Base-by-base conservation (phyloP, 2,329 filamentous ascomycete genomes). In the Paecilomyces fulvus region DNA sequence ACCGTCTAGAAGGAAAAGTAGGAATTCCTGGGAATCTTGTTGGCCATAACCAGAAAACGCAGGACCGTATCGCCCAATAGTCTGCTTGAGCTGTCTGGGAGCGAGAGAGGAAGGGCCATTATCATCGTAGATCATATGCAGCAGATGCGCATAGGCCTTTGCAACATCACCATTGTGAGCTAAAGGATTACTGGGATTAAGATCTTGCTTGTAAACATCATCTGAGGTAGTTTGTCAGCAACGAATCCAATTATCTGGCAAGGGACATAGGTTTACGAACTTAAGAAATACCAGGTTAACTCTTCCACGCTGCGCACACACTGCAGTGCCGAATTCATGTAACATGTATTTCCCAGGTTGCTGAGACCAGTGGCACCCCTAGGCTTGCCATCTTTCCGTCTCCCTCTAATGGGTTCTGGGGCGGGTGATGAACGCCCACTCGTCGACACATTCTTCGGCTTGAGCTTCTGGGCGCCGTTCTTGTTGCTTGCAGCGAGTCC, bases 251-350 rank as follows among this genome's bases (percentile, higher is more conserved):
- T 9, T 9, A 43, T 43, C 48, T 49, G 7, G 12, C 30, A 52
- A 9, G n/a, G 28, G 10, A 46, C 49, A 37, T 52, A 51, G 53
- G 43, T 50, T 37, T 48, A 66, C 62, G 52, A 58, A 73, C 78
- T 73, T 69, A 96, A 73, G 72, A 99, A 97, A 72, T 96, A 99
- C 66, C 91, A 86, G 4, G 90, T 92, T 61, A 99, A 77, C 72
- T 99, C 94, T 68, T 96, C 90, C 0, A 96, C 91, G 64, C 90
- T 95, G 53, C 92, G 86, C 53, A 99, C 84, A 70, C 94, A 99
- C 70, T 99, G 94, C 55, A 97, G 79, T 9, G 94, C 94, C 21
- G 92, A 96, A 73, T 97, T 97, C 92, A 97, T 96, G 75, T 99
- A 99, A 74, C 94, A 99, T 0, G 94, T 97, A 67, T 99, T 99